Evolutionary conservation across 2,329 filamentous ascomycete species (phyloP), one percentile per base, ranked within the genome.

Genomic region (Dactylellina cionopaga): DNA sequence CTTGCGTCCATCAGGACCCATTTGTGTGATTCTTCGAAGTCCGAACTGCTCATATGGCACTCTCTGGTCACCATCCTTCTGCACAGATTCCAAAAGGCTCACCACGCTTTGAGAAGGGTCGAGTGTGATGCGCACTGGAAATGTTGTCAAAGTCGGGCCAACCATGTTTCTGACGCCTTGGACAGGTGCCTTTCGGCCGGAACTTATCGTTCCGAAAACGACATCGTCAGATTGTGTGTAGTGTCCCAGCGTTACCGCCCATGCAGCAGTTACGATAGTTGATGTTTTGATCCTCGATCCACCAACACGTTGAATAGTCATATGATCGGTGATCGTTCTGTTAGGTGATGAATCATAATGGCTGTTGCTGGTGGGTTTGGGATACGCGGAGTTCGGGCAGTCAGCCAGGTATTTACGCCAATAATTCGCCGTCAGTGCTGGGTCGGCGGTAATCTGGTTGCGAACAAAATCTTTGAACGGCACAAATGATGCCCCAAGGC

Each of bases 171-270:
- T 54, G 25, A 54, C 11, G 24, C 49, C 49, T 9, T 54, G 49
- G 15, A 22, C 49, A 5, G 29, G 29, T 19, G 27, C 49, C 29
- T 54, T 54, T 37, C 49, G 49, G 2, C 49, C 49, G n/a, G 49
- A 11, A 22, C 49, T 54, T 54, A 54, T 54, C 25, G 49, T 33
- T 54, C 49, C 49, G 29, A 54, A 54, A 54, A 54, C 10, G 15
- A 54, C 29, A 37, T 54, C 49, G 15, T 54, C 49, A 17, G 49
- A 54, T 54, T 54, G 27, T 35, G 49, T 17, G 29, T 54, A 37
- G n/a, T 35, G 49, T 19, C 49, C 49, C n/a, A 54, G 7, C 10
- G 27, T 29, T 15, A 54, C 35, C 5, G 49, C 49, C 49, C 49
- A 54, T 33, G 49, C 49, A 22, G 49, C 49, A 19, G 49, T 54